Evolutionary conservation across 306 rosid species (phyloP), one percentile per base, ranked within the genome.

Genomic region (Vigna nakashimae): DNA sequence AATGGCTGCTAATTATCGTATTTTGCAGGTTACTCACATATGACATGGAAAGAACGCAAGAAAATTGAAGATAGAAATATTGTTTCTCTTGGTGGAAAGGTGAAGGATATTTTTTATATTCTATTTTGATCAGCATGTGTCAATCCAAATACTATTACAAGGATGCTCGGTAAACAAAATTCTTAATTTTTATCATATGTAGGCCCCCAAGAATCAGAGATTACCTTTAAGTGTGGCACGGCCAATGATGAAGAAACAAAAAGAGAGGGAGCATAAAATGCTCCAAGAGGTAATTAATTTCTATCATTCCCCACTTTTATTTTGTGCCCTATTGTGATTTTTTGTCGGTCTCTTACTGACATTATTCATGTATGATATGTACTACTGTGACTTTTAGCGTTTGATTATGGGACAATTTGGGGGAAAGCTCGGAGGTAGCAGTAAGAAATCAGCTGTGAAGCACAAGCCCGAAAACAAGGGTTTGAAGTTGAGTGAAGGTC

Each of bases 31-130:
- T 66, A 86, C 76, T 85, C 87, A 0, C 90, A 90, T 83, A 90
- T 92, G 96, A 36, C 95, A 65, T 94, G 98, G 97, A 94, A 87
- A 76, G 94, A 92, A 73, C 87, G 86, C 68, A 94, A 94, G 78
- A 89, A 84, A 76, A 71, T 84, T 51, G 97, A 94, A 85, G 80
- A 89, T 78, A 83, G 22, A 70, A 94, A 85, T 77, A 80, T 90
- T n/a, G 84, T 90, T 75, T 85, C 94, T 67, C 90, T 92, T 42
- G 97, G 98, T 53, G 96, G 97, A 65, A 94, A 94, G 94, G 97
- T 92, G 82, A 66, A 84, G 34, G 53, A 30, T 48, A 28, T 79
- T 59, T 65, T 38, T 81, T 43, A 71, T 86, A 48, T 42, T 65
- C 11, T 45, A n/a, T 77, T 66, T 73, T 66, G 68, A 65, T 71